Evolutionary conservation across 1,284 basidiomycete species (phyloP).

Genomic region (Leccinum glutinopallens): DNA sequence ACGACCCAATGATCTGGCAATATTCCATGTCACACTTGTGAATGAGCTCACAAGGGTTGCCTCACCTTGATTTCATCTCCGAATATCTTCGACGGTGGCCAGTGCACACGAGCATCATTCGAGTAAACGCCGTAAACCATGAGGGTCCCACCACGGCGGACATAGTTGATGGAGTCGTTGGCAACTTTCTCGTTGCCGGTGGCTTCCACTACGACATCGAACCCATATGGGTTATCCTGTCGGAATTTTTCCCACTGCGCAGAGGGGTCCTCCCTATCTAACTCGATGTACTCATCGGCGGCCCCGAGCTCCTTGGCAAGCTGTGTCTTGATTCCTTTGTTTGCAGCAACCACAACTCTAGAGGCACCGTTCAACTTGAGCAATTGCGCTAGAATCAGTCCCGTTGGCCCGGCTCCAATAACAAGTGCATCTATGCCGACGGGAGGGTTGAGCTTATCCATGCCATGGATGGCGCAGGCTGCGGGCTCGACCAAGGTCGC

Average conservation of each 20-base stretch:
- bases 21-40: slow-evolving; percentile 4
- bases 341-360: slow-evolving; percentile 74
- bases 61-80: slow-evolving; percentile 75
- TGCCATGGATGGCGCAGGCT: slow-evolving; percentile 83
- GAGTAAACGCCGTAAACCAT: slow-evolving; percentile 73
- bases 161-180: slow-evolving; percentile 79
- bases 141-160: slow-evolving; percentile 71
- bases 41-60: slow-evolving; percentile 16
- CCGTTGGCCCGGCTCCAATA: slow-evolving; percentile 78
- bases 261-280: slow-evolving; percentile 71
- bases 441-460: slow-evolving; percentile 76
- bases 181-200: slow-evolving; percentile 80
- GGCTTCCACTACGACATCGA: slow-evolving; percentile 86
- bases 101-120: slow-evolving; percentile 73
- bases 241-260: slow-evolving; percentile 76
- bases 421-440: slow-evolving; percentile 78
- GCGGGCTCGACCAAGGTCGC: slow-evolving; percentile 84
- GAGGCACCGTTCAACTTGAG: slow-evolving; percentile 80
- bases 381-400: slow-evolving; percentile 82
- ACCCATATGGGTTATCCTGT: slow-evolving; percentile 77
- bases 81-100: slow-evolving; percentile 84
- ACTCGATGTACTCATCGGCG: slow-evolving; percentile 78
- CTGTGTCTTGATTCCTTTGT: slow-evolving; percentile 82
- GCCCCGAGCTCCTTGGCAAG: slow-evolving; percentile 75
- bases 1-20: slow-evolving; percentile 76